Percentiles rank a stretch among this genome's conserved stretches.
Evolutionary conservation across 1,284 basidiomycete genomes (phyloP).

Genomic region (Tranzscheliella williamsii): DNA sequence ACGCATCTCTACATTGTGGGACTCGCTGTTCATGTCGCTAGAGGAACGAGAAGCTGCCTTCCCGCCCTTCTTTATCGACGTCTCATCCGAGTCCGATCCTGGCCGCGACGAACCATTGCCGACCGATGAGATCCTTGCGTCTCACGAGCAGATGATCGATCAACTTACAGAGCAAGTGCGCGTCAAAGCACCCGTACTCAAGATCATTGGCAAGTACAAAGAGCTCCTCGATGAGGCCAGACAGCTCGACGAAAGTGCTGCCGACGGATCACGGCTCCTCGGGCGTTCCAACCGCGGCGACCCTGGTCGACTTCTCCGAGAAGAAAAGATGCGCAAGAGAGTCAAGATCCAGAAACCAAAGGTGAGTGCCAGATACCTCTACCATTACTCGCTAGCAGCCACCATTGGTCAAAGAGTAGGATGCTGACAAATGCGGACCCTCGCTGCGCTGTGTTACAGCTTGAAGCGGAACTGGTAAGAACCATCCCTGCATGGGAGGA

Average conservation of each 20-base stretch:
- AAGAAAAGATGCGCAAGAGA: constrained; percentile 96
- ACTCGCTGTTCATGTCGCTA: constrained; percentile 80
- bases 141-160: constrained; percentile 85
- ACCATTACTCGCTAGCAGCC: constrained; percentile 59
- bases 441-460: too few relatives aligned
- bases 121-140: constrained; percentile 68
- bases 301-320: constrained; percentile 70
- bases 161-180: constrained; percentile 78
- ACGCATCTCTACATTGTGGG: constrained; percentile 82
- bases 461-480: constrained; percentile 78
- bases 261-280: constrained; percentile 62
- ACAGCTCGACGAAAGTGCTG: constrained; percentile 73
- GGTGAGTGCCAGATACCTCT: too few relatives aligned
- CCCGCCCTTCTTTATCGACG: constrained; percentile 37
- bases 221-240: constrained; percentile 87
- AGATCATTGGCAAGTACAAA: constrained; percentile 82
- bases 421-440: too few relatives aligned
- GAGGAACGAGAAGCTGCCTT: constrained; percentile 71
- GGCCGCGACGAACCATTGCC: constrained; percentile 32
- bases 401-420: not conserved
- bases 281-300: constrained; percentile 69
- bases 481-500: constrained; percentile 87
- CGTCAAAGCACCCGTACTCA: constrained; percentile 75
- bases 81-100: constrained; percentile 29
- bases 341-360: constrained; percentile 92